phyloP scores from a whole-genome alignment of 257 asterid genomes.

The Fraxinus quadrangulata region DNA sequence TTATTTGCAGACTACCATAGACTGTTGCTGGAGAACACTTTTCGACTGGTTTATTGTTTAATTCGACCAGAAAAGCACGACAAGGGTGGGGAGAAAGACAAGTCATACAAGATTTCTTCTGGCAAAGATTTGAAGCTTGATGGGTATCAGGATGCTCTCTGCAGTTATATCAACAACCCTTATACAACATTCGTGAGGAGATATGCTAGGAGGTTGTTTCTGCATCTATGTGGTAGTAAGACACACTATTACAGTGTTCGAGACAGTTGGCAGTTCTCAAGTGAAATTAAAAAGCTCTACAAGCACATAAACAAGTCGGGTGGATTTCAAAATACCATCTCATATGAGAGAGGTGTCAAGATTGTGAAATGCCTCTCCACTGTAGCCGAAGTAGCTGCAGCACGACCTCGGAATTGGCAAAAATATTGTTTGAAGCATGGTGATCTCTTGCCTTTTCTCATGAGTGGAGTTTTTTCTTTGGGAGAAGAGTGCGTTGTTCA shows the following conservation, averaged over 20 bases:
- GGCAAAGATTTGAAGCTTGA: constrained; percentile 93
- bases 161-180: constrained; percentile 93
- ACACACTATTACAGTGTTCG: constrained; percentile 96
- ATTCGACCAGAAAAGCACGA: constrained; percentile 99
- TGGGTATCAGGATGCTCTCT: constrained; percentile 93
- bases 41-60: constrained; percentile 88
- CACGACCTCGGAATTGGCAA: constrained; percentile 99
- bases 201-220: constrained; percentile 92
- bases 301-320: constrained; percentile 91
- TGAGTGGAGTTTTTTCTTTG: constrained; percentile 80
- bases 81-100: constrained; percentile 91
- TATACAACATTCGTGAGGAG: constrained; percentile 86
- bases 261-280: constrained; percentile 93
- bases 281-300: constrained; percentile 83
- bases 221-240: constrained; percentile 97
- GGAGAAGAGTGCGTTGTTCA: constrained; percentile 96
- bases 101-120: constrained; percentile 54
- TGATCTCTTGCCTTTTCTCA: constrained; percentile 74
- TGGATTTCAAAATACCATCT: constrained; percentile 80
- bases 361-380: constrained; percentile 85
- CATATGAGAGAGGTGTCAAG: constrained; percentile 95
- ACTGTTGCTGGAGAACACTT: constrained; percentile 83
- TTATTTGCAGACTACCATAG: constrained; percentile 87
- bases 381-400: constrained; percentile 91
- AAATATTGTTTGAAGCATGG: constrained; percentile 83